Evolutionary conservation across 2,329 filamentous ascomycete genomes (phyloP).

Genomic region (Cordyceps fumosorosea): DNA sequence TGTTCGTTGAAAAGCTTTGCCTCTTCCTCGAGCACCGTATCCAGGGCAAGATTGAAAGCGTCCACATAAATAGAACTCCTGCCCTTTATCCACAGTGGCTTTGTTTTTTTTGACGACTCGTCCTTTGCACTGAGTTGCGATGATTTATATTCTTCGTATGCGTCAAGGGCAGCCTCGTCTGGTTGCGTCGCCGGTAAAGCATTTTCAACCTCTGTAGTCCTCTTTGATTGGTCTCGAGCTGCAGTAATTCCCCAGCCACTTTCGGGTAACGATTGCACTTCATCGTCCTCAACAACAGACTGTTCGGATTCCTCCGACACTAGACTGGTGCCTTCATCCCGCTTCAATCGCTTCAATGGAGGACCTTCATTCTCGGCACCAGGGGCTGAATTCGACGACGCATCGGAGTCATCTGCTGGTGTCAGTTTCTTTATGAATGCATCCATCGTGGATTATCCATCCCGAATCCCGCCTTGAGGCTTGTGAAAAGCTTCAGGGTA

Average conservation of each 20-base stretch:
- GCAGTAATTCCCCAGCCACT: conserved; percentile 13
- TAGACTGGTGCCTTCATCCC: conserved; percentile 19
- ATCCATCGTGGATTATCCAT: conserved; percentile 2
- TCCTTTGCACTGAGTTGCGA: conserved; percentile 39
- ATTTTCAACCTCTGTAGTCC: conserved; percentile 32
- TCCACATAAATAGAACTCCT: conserved; percentile 93
- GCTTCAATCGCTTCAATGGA: conserved; percentile 27
- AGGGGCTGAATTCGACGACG: neutral
- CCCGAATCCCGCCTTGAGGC: neutral
- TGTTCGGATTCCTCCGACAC: conserved; percentile 20
- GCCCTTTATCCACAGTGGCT: conserved; percentile 58
- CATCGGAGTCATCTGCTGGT: neutral
- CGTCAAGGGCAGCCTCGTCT: conserved; percentile 66
- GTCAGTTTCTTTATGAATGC: conserved; percentile 15
- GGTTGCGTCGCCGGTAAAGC: conserved; percentile 61
- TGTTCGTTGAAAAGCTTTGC: conserved; percentile 76
- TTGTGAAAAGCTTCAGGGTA: neutral
- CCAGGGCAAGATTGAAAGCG: conserved; percentile 87
- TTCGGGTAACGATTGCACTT: conserved; percentile 21
- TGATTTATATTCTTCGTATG: conserved; percentile 66
- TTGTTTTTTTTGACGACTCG: conserved; percentile 34
- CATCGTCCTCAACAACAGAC: conserved; percentile 15
- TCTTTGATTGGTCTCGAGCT: conserved; percentile 11
- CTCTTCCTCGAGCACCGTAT: conserved; percentile 86
- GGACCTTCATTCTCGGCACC: neutral